Evolutionary conservation across 306 rosid species (phyloP).

Genomic region (Acacia acuminata): DNA sequence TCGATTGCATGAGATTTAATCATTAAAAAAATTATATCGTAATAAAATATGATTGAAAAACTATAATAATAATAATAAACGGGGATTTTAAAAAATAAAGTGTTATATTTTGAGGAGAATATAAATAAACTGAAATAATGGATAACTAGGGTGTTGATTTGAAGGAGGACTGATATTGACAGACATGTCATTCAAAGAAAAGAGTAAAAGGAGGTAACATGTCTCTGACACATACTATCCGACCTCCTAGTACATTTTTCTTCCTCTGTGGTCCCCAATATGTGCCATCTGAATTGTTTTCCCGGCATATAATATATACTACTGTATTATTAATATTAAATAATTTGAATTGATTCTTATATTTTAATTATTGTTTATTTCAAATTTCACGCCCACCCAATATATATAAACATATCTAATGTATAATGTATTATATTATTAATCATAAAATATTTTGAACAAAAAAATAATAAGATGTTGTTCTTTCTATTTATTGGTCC

Average conservation of each 20-base stretch:
- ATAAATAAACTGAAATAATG: neutral
- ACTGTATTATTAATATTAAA: neutral
- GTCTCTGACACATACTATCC: slow-evolving; percentile 32
- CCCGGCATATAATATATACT: neutral
- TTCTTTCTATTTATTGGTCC: neutral
- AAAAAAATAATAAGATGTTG: neutral
- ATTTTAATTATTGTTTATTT: too few species aligned
- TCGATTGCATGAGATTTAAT: neutral
- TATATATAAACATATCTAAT: too few species aligned
- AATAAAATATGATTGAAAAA: neutral
- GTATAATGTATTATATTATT: too few species aligned
- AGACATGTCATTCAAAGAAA: neutral
- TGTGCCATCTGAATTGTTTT: slow-evolving; percentile 18
- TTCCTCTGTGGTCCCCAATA: slow-evolving; percentile 8
- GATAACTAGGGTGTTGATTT: neutral
- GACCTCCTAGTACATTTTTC: slow-evolving; percentile 24
- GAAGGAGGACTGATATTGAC: slow-evolving; percentile 23
- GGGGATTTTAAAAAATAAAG: neutral
- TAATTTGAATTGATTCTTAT: neutral
- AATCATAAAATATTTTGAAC: too few species aligned
- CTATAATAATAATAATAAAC: neutral
- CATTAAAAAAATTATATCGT: neutral
- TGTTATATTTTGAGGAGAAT: neutral
- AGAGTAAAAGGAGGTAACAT: slow-evolving; percentile 20
- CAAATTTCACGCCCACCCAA: neutral